Evolutionary conservation across 1,139 yeast species (phyloP).

Genomic region (Arxiozyma heterogenica): DNA sequence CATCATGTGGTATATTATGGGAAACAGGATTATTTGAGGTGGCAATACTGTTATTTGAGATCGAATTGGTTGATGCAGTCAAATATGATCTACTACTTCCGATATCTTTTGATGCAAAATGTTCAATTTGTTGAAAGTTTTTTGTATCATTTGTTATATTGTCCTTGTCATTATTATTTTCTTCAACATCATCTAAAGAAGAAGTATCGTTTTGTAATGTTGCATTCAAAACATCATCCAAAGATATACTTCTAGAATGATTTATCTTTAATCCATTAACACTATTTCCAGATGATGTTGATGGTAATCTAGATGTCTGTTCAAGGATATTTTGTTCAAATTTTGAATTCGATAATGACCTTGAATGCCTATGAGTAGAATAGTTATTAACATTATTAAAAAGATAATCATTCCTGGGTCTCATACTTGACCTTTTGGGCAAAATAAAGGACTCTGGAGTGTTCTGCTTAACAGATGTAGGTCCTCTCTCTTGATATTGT

Average conservation of each 20-base stretch:
- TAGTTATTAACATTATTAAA: background rate
- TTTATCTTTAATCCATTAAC: background rate
- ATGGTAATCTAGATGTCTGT: background rate
- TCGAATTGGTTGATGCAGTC: background rate
- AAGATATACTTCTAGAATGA: conserved; percentile 17
- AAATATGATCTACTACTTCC: background rate
- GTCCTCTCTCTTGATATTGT: background rate
- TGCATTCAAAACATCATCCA: conserved; percentile 27
- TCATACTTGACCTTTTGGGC: conserved; percentile 7
- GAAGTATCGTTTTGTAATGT: conserved; percentile 22
- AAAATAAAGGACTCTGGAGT: background rate
- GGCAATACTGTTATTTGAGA: background rate
- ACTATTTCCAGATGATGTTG: background rate
- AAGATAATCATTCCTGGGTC: background rate
- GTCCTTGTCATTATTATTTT: background rate
- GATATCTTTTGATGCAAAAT: background rate
- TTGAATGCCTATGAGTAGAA: conserved; percentile 4
- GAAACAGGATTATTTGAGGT: background rate
- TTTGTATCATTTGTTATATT: background rate
- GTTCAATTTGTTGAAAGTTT: background rate
- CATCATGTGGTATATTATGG: background rate
- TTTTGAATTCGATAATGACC: conserved; percentile 4
- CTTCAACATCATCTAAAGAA: conserved; percentile 5
- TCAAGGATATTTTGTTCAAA: background rate
- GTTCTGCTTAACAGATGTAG: background rate